phyloP scores from a whole-genome alignment of 2,329 filamentous ascomycete genomes.

The Mariannaea sp. region DNA sequence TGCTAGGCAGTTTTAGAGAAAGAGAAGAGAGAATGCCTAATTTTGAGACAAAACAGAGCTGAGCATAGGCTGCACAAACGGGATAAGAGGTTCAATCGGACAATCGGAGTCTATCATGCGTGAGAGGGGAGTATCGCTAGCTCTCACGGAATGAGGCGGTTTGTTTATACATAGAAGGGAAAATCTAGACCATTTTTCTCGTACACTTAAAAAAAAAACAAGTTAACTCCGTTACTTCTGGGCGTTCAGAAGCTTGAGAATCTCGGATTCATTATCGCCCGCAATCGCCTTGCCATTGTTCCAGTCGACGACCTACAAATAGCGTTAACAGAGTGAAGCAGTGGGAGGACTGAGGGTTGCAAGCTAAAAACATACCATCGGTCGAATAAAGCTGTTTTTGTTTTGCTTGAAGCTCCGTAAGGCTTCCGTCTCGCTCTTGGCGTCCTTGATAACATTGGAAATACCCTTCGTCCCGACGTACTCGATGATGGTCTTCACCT shows the following conservation, averaged over 20 bases:
- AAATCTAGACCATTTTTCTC: conserved; percentile 20
- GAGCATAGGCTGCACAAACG: background rate
- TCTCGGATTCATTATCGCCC: conserved; percentile 85
- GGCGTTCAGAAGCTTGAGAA: conserved; percentile 76
- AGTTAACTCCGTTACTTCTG: conserved; percentile 47
- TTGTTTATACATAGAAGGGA: conserved; percentile 26
- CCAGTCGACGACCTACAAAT: conserved; percentile 77
- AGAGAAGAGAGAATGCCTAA: background rate
- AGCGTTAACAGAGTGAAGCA: conserved; percentile 6
- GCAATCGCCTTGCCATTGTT: conserved; percentile 81
- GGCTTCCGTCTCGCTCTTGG: conserved; percentile 75
- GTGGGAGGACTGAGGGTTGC: background rate
- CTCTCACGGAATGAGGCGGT: background rate
- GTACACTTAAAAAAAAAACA: conserved; percentile 20
- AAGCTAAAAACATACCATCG: conserved; percentile 65
- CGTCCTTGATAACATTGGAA: conserved; percentile 70
- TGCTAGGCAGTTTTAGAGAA: background rate
- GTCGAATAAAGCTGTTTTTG: conserved; percentile 70
- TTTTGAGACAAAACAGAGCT: background rate
- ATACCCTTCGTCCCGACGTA: conserved; percentile 73
- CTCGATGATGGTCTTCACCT: conserved; percentile 81
- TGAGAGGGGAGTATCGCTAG: background rate
- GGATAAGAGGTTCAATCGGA: background rate
- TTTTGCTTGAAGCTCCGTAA: conserved; percentile 77
- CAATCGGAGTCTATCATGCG: background rate